These are phyloP conservation scores for Astrothelium subdiscretum DNA, from an alignment of 495 filamentous ascomycete genomes.

Conservation along the genomic window DNA sequence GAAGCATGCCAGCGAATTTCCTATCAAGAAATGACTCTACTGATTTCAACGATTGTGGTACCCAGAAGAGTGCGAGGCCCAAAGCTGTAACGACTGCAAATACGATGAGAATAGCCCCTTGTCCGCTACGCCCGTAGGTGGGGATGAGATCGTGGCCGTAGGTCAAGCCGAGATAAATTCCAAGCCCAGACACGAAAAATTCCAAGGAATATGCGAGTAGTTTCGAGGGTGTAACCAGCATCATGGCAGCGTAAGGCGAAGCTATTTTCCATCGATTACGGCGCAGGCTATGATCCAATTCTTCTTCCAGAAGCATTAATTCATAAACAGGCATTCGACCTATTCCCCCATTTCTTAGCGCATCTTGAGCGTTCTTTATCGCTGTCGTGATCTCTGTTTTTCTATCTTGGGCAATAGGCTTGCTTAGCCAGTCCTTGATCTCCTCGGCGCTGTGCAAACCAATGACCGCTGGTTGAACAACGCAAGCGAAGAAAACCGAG, in stretches of 20 bases:
- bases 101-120: neutral
- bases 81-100: neutral
- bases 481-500: slow-evolving; percentile 10
- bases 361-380: neutral
- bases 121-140: neutral
- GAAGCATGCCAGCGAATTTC: neutral
- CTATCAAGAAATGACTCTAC: neutral
- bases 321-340: neutral
- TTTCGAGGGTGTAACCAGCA: slow-evolving; percentile 4
- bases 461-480: neutral
- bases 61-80: neutral
- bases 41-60: neutral
- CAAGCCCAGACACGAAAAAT: slow-evolving; percentile 10
- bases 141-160: slow-evolving; percentile 6
- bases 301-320: neutral
- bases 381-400: neutral
- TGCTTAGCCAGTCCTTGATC: slow-evolving; percentile 7
- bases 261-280: slow-evolving; percentile 5
- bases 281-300: neutral
- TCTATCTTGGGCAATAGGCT: neutral
- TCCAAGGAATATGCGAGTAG: slow-evolving; percentile 6
- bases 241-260: slow-evolving; percentile 8
- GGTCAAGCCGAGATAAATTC: slow-evolving; percentile 12
- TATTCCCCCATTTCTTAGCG: neutral
- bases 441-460: slow-evolving; percentile 6